phyloP scores from a whole-genome alignment of 371 early-diverging fungal genomes.

The Rhizopus stolonifer region DNA sequence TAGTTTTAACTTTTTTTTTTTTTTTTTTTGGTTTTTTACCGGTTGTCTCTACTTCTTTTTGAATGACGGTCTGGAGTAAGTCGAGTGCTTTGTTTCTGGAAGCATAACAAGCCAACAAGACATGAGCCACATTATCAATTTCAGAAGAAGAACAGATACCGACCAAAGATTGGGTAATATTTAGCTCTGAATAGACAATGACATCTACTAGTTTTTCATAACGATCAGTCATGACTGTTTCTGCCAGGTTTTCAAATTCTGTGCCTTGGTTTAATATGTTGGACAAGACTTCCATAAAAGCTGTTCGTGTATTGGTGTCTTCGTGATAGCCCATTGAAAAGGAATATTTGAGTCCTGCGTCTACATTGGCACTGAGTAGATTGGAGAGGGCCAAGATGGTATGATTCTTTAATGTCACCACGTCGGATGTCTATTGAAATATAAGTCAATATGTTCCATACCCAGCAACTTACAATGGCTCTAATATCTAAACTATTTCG shows the following conservation, averaged over 20 bases:
- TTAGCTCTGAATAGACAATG: slow-evolving; percentile 53
- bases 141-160: slow-evolving; percentile 81
- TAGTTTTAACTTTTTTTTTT: not conserved
- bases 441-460: not conserved
- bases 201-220: slow-evolving; percentile 69
- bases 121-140: slow-evolving; percentile 76
- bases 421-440: slow-evolving; percentile 39
- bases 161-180: slow-evolving; percentile 73
- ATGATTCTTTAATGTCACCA: slow-evolving; percentile 69
- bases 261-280: slow-evolving; percentile 82
- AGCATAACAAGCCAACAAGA: slow-evolving; percentile 75
- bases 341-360: slow-evolving; percentile 83
- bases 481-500: slow-evolving; percentile 9
- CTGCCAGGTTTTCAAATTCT: slow-evolving; percentile 76
- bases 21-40: slow-evolving; percentile 32
- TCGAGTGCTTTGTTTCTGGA: slow-evolving; percentile 64
- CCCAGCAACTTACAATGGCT: slow-evolving; percentile 2
- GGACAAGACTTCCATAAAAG: slow-evolving; percentile 87
- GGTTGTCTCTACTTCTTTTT: slow-evolving; percentile 78
- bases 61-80: slow-evolving; percentile 73
- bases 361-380: slow-evolving; percentile 84
- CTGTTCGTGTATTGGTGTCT: slow-evolving; percentile 76
- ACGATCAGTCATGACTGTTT: slow-evolving; percentile 65
- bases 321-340: slow-evolving; percentile 87
- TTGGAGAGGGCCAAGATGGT: slow-evolving; percentile 84